Evolutionary conservation across 352 stramenopile species (phyloP), one percentile per base, ranked within the genome.

Genomic region (Phytophthora constricta): DNA sequence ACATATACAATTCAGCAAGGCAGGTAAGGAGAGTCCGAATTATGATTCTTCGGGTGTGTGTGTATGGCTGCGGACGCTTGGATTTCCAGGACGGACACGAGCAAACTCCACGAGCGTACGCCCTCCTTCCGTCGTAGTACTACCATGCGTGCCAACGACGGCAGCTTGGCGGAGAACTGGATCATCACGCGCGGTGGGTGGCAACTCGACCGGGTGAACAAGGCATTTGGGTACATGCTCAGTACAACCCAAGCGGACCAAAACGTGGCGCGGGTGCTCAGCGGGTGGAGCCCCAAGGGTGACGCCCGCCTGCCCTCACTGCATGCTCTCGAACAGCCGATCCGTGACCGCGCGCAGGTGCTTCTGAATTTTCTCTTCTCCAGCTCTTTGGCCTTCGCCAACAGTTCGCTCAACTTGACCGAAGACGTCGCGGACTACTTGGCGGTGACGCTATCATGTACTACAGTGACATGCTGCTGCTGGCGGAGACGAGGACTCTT

Each of bases 211-310:
- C 33, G 33, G 0, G 53, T 59, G 4, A 68, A 27, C 46, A 68
- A 62, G 26, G 61, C 52, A 17, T 59, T 62, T 19, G 23, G 17
- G 3, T 69, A 69, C 61, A 58, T 62, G 61, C 34, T 69, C 1
- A 19, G 20, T 3, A 48, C 46, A 22, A 53, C 61, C 1, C 52
- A 58, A 33, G 33, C 23, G 0, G 37, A 58, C 23, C 50, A 58
- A 5, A 16, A 26, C 0, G 37, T 58, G 1, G 45, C 39, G 5
- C 41, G 53, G 1, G 23, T 43, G 8, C 53, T 60, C 10, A 60
- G 39, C 33, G 37, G 34, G 16, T 65, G 48, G 48, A 26, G 19
- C 8, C 34, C 58, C 8, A 65, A 65, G 23, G 53, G 43, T 16
- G 39, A 48, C 3, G 58, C 47, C 3, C 48, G 48, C 3, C 19